phyloP scores from a whole-genome alignment of 768 basidiomycete species.

The Leccinum boreale region DNA sequence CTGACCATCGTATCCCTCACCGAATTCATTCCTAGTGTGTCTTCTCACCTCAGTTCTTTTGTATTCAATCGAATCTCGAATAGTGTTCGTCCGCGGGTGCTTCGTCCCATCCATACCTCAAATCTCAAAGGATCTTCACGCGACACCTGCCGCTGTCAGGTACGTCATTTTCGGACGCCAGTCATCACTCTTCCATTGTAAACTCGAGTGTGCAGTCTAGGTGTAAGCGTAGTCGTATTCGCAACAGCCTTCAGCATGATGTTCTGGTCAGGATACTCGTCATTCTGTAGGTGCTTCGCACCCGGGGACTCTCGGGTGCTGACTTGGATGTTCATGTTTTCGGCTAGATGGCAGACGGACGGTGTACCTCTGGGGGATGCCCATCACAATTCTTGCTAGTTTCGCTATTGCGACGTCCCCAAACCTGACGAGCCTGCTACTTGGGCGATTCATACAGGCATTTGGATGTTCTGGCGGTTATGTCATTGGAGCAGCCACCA shows the following conservation, averaged over 20 bases:
- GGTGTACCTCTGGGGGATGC: constrained; percentile 57
- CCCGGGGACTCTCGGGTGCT: not conserved
- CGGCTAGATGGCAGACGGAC: constrained; percentile 59
- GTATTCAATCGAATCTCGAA: not conserved
- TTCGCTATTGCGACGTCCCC: constrained; percentile 52
- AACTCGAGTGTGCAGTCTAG: constrained; percentile 37
- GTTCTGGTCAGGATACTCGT: constrained; percentile 49
- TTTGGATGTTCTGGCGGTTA: constrained; percentile 56
- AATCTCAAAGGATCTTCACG: constrained; percentile 60
- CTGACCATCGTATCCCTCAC: constrained; percentile 56
- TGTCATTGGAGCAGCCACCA: constrained; percentile 57
- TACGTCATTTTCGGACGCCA: constrained; percentile 14
- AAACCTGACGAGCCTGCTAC: constrained; percentile 45
- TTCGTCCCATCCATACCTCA: constrained; percentile 76
- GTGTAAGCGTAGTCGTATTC: constrained; percentile 26
- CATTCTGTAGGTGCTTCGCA: constrained; percentile 40
- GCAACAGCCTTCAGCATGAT: constrained; percentile 45
- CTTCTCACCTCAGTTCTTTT: not conserved
- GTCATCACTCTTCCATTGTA: constrained; percentile 34
- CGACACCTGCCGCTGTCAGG: constrained; percentile 59
- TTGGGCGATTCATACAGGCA: constrained; percentile 64
- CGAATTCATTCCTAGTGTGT: constrained; percentile 61
- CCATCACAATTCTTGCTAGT: constrained; percentile 56
- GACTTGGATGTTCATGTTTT: not conserved
- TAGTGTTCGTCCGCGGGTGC: constrained; percentile 66